Evolutionary conservation across 805 yeast species (phyloP).

Genomic region (Candida maris): DNA sequence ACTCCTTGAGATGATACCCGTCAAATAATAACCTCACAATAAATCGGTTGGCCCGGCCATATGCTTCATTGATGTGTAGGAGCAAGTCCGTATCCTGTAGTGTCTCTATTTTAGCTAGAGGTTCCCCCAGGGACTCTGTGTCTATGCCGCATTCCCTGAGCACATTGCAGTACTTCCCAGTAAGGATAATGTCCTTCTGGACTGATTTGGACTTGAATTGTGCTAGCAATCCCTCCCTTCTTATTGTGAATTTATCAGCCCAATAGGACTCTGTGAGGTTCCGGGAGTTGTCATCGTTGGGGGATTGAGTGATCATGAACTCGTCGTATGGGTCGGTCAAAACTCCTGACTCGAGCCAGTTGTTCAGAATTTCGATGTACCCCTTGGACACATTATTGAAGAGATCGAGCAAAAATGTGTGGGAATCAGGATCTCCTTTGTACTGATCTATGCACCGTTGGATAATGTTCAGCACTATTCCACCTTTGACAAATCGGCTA

Average conservation of each 20-base stretch:
- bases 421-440: conserved; percentile 62
- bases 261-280: conserved; percentile 54
- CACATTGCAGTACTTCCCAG: conserved; percentile 84
- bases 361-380: conserved; percentile 64
- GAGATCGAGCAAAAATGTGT: conserved; percentile 47
- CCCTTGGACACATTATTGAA: conserved; percentile 57
- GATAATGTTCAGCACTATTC: conserved; percentile 60
- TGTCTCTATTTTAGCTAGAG: conserved; percentile 11
- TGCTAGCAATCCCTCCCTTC: conserved; percentile 70
- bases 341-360: conserved; percentile 76
- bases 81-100: conserved; percentile 39
- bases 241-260: conserved; percentile 69
- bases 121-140: conserved; percentile 6
- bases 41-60: conserved; percentile 60
- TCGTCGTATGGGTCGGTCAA: conserved; percentile 79
- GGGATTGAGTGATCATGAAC: conserved; percentile 58
- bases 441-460: conserved; percentile 52
- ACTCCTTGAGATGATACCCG: conserved; percentile 51
- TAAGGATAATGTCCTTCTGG: conserved; percentile 63
- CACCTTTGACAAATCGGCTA: conserved; percentile 70
- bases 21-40: conserved; percentile 54
- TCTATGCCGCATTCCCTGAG: conserved; percentile 57
- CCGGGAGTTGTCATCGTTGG: neutral
- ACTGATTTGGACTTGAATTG: conserved; percentile 53
- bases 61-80: conserved; percentile 56